These are phyloP conservation scores for Backusella sp. DNA, from an alignment of 192 early-diverging fungal genomes.

Conservation along the genomic window DNA sequence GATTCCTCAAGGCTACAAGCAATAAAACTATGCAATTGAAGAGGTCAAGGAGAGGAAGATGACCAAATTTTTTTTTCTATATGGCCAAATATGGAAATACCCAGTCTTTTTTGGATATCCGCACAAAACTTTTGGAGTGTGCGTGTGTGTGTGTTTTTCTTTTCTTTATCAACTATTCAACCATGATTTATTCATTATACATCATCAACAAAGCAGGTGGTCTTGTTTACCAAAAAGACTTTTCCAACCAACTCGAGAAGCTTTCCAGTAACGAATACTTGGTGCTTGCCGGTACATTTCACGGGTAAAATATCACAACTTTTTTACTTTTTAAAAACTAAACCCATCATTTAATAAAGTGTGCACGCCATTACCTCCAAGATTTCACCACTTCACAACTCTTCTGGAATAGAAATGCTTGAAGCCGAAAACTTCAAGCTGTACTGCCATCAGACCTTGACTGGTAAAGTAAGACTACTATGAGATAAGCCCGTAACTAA, in stretches of 20 bases:
- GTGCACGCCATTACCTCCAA: constrained; percentile 95
- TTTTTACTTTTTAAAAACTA: too few species aligned
- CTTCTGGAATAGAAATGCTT: constrained; percentile 88
- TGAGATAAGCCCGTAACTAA: too few species aligned
- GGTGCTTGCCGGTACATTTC: constrained; percentile 97
- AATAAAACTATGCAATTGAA: too few species aligned
- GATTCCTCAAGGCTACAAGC: too few species aligned
- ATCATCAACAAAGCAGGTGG: constrained; percentile 93
- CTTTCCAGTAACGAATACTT: constrained; percentile 95
- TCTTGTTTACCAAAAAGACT: constrained; percentile 92
- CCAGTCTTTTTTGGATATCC: not conserved
- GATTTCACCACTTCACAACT: constrained; percentile 81
- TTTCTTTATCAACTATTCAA: not conserved
- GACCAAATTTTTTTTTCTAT: too few species aligned
- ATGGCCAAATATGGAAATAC: not conserved
- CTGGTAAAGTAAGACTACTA: constrained; percentile 49
- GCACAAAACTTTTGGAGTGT: not conserved
- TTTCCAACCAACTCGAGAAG: constrained; percentile 75
- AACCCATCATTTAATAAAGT: constrained; percentile 37
- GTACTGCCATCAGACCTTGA: constrained; percentile 91
- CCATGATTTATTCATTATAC: constrained; percentile 79
- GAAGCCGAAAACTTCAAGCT: constrained; percentile 91
- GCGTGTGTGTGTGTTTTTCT: not conserved
- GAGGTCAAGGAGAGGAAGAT: too few species aligned
- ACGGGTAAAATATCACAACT: constrained; percentile 61